phyloP scores from a whole-genome alignment of 2,329 filamentous ascomycete species.

The Diaporthe citri region DNA sequence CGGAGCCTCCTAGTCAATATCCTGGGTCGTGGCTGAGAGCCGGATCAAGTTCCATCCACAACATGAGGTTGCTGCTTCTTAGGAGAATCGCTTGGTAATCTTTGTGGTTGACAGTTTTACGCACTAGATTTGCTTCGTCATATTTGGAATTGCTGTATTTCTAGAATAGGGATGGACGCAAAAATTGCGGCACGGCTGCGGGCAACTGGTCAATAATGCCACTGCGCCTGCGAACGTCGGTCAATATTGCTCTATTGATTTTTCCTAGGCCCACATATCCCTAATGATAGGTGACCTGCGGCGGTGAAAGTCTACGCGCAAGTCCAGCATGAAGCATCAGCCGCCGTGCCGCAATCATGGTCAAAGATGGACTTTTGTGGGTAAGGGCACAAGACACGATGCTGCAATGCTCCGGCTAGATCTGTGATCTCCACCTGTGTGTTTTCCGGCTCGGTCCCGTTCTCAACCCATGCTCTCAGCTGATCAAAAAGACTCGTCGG shows the following conservation, averaged over 20 bases:
- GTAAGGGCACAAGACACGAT: neutral
- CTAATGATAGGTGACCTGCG: no score
- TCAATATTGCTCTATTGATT: no score
- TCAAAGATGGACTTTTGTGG: neutral
- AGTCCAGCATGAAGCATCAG: neutral
- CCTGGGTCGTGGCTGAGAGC: neutral
- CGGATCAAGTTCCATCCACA: neutral
- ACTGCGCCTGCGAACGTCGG: no score
- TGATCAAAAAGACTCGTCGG: conserved; percentile 4
- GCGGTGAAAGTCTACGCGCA: neutral
- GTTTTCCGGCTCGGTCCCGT: neutral
- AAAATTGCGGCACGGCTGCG: no score
- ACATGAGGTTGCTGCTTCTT: no score
- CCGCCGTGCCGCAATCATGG: neutral
- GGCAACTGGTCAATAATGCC: no score
- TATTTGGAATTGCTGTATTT: neutral
- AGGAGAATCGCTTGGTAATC: no score
- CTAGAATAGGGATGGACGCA: neutral
- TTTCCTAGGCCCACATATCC: no score
- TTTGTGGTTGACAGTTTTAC: neutral
- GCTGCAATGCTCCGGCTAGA: neutral
- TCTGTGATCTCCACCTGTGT: neutral
- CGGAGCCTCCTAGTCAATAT: no score
- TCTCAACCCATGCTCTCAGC: conserved; percentile 7
- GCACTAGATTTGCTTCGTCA: neutral